Evolutionary conservation across 345 rosid species (phyloP).

Genomic region (Dipteronia dyeriana): DNA sequence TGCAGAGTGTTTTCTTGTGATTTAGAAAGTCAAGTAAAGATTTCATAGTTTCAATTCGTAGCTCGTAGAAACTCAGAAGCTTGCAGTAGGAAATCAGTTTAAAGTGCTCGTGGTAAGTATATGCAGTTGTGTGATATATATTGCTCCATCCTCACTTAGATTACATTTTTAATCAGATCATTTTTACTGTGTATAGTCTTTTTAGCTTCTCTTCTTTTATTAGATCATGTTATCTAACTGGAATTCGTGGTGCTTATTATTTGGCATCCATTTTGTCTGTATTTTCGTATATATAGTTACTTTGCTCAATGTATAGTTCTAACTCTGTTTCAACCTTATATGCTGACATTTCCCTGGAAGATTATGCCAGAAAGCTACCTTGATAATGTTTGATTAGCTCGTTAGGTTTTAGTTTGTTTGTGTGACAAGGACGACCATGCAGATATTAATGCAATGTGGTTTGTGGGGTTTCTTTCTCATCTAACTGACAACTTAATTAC

Average conservation of each 20-base stretch:
- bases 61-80: slow-evolving; percentile 50
- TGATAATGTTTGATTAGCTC: slow-evolving; percentile 11
- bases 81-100: slow-evolving; percentile 39
- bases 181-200: neutral
- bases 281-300: neutral
- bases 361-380: slow-evolving; percentile 2
- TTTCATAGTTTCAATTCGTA: slow-evolving; percentile 45
- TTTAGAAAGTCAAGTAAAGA: slow-evolving; percentile 38
- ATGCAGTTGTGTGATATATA: slow-evolving; percentile 23
- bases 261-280: neutral
- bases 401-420: slow-evolving; percentile 19
- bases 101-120: slow-evolving; percentile 51
- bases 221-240: neutral
- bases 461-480: slow-evolving; percentile 2
- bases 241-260: neutral
- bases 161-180: neutral
- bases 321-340: neutral
- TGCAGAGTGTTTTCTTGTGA: slow-evolving; percentile 30
- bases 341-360: neutral
- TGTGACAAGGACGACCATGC: neutral
- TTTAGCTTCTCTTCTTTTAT: neutral
- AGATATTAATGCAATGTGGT: neutral
- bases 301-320: neutral
- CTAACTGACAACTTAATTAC: neutral
- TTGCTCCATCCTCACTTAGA: slow-evolving; percentile 5